Base-by-base conservation (phyloP, 805 yeast genomes). In the Spathaspora girioi region DNA sequence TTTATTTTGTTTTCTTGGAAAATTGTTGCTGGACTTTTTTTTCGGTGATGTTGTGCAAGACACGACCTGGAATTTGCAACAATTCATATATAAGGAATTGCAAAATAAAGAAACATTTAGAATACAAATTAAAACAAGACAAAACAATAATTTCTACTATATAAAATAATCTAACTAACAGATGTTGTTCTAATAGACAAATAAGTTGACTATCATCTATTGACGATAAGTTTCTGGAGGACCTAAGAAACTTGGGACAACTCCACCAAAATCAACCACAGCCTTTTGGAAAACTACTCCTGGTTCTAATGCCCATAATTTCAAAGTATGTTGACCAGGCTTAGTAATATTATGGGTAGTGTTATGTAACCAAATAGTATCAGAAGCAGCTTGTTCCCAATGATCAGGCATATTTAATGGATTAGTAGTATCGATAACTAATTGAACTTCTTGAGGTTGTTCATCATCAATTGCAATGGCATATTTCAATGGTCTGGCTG, bases 401-500 rank as follows among this genome's bases (percentile, higher is more conserved):
- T 56, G 56, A 23, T 47, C 55, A 6, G 61, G 57, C 49, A 54
- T 54, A 18, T 48, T 53, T 3, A 50, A 38, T 5, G 60, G 59
- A 40, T 53, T 42, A 9, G 49, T 41, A 2, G 54, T 44, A 46
- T 58, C 61, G 26, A 50, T 31, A 23, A 51, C 60, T 23, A 62
- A 29, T 48, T 62, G 61, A 5, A 57, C 51, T 12, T 23, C 45
- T 40, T 54, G 52, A 1, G 65, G 65, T 29, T 50, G 47, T 15
- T 54, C 61, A 45, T 59, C 61, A 48, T 63, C 67, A 32, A 63
- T 48, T 4, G 63, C 50, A 41, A 63, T 50, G n/a, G 59, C 64
- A 48, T 62, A 63, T 42, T 54, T 53, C 46, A 63, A 57, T 8
- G 63, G 64, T 9, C 54, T 43, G 26, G 42, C 17, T 5, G 59